Conservation (phyloP, 1,139 yeast species). For the Sugiyamaella castrensis region DNA sequence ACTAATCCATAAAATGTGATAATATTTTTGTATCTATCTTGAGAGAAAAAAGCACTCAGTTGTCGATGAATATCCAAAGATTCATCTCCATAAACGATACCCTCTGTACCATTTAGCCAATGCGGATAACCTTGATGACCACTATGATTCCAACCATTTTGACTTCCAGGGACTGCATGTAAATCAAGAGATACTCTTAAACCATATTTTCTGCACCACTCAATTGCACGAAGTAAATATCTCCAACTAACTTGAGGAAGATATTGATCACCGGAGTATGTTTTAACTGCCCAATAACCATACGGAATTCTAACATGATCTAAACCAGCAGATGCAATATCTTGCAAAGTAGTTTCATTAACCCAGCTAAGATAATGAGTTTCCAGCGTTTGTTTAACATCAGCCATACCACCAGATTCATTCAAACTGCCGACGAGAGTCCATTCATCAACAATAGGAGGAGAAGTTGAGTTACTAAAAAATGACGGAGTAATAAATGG, state of each 20-base stretch:
- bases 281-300: conserved; percentile 86
- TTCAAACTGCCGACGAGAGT: conserved; percentile 45
- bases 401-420: conserved; percentile 48
- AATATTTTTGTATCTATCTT: conserved; percentile 58
- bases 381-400: conserved; percentile 40
- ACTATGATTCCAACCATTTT: conserved; percentile 89
- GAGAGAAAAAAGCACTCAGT: conserved; percentile 62
- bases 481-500: conserved; percentile 80
- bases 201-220: conserved; percentile 64
- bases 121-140: conserved; percentile 65
- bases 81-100: conserved; percentile 32
- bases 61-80: conserved; percentile 42
- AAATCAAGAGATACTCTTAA: conserved; percentile 80
- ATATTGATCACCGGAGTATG: conserved; percentile 66
- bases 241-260: conserved; percentile 67
- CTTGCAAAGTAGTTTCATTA: conserved; percentile 63
- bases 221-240: conserved; percentile 68
- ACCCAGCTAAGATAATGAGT: conserved; percentile 74
- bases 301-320: conserved; percentile 85
- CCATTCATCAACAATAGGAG: conserved; percentile 37
- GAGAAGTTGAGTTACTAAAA: conserved; percentile 45
- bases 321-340: conserved; percentile 66
- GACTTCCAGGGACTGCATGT: conserved; percentile 92
- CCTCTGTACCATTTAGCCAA: conserved; percentile 53
- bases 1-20: conserved; percentile 77